Base-by-base conservation (phyloP, 352 stramenopile species). In the Pythium phragmitis region DNA sequence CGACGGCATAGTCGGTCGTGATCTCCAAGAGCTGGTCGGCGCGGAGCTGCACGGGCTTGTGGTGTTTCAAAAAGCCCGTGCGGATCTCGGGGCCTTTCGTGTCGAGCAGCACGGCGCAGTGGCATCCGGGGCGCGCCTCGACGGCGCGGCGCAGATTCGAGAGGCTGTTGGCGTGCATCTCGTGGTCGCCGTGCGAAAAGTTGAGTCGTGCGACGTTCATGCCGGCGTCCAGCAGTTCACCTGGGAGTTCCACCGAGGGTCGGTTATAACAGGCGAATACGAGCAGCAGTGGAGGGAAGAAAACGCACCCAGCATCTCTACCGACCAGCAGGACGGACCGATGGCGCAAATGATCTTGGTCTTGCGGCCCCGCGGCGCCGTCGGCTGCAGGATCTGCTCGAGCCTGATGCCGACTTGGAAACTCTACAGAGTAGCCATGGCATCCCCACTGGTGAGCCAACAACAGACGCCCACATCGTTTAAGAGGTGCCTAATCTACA, bases 291-390 rank as follows among this genome's bases (percentile, higher is more conserved):
- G 26, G 26, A 30, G 2, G 26, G 26, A 3, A 26, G 47, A 52
- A 3, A 16, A 54, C 76, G 41, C 46, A 93, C 97, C 96, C 13
- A 99, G 75, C 64, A 90, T 97, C 36, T 98, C 92, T 0, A 98
- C 83, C 16, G 91, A 95, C 95, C 96, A 99, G 57, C 89, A 99
- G 9, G 97, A 88, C 19, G 98, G 98, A 14, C 98, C 98, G 63
- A 99, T 87, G 7, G 98, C 99, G 67, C 97, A 99, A 11, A 99
- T 94, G 75, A 99, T 99, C 83, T 99, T 99, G 50, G 96, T 99
- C 67, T 97, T 97, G 41, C 96, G 90, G 13, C 66, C 71, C n/a
- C 69, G 74, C 7, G 57, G 52, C 6, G 56, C 73, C 21, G 81
- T 88, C 7, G 76, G 80, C 37, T 71, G 72, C 13, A 96, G 53